These are phyloP conservation scores for Alternaria sp. DNA, from an alignment of 2,329 filamentous ascomycete species.

Conservation along the genomic window DNA sequence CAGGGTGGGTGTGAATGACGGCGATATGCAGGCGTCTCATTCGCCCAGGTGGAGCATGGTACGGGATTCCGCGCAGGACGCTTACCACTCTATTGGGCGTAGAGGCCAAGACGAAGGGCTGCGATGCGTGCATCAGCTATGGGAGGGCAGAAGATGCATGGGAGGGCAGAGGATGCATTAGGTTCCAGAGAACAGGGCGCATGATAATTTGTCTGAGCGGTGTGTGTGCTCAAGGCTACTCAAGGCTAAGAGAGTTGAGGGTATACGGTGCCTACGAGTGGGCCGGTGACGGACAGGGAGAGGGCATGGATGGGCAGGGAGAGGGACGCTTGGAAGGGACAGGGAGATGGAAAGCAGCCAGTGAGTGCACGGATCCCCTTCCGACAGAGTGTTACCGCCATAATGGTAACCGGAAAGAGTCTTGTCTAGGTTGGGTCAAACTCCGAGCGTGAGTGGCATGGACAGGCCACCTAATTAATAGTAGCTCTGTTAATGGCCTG, in stretches of 20 bases:
- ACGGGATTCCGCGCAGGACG: conserved; percentile 17
- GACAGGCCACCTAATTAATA: conserved; percentile 32
- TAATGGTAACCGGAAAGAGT: conserved; percentile 29
- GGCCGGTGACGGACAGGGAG: conserved; percentile 11
- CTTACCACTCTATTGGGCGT: conserved; percentile 17
- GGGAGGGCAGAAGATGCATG: neutral
- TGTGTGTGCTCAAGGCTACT: neutral
- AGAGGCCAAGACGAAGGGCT: conserved; percentile 10
- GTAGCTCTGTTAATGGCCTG: conserved; percentile 30
- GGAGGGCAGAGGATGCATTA: neutral
- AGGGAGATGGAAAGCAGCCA: conserved; percentile 13
- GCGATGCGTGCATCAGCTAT: too few relatives aligned
- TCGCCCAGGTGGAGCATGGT: conserved; percentile 17
- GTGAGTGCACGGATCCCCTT: conserved; percentile 16
- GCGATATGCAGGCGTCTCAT: conserved; percentile 7
- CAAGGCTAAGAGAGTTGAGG: neutral
- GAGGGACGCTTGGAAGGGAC: neutral
- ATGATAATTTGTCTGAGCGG: conserved; percentile 1
- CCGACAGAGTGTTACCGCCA: conserved; percentile 32
- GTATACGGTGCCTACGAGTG: neutral
- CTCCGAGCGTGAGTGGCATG: conserved; percentile 29
- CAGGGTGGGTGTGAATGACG: conserved; percentile 7
- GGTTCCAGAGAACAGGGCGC: conserved; percentile 4
- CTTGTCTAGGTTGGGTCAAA: conserved; percentile 21
- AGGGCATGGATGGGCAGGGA: neutral